phyloP scores from a whole-genome alignment of 2,329 filamentous ascomycete species.

The Ambrosiella cleistominuta region DNA sequence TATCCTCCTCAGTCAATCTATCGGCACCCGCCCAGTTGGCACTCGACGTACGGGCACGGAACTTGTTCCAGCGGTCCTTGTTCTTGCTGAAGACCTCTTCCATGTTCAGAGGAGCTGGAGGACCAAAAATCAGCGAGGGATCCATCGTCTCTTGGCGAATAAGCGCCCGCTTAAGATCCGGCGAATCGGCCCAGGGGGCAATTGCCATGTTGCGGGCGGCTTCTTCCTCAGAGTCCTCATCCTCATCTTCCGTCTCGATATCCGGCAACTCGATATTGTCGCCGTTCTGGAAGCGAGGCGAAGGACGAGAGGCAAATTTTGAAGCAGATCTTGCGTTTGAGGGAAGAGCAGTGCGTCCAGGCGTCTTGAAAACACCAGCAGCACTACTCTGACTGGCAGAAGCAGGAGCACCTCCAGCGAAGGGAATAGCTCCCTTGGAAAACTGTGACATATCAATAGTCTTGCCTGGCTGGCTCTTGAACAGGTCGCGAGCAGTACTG shows the following conservation, averaged over 20 bases:
- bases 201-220: constrained; percentile 8
- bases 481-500: constrained; percentile 36
- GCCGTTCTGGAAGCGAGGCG: constrained; percentile 72
- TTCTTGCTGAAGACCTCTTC: constrained; percentile 90
- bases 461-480: constrained; percentile 46
- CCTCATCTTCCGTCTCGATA: constrained; percentile 86
- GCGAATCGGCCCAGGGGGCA: constrained; percentile 71
- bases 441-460: constrained; percentile 70
- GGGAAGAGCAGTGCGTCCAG: constrained; percentile 32
- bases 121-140: constrained; percentile 72
- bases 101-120: constrained; percentile 75
- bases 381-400: constrained; percentile 22
- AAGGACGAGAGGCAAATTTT: constrained; percentile 47
- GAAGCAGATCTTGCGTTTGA: constrained; percentile 35
- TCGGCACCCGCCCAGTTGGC: constrained; percentile 86
- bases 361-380: constrained; percentile 47
- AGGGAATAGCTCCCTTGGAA: constrained; percentile 76
- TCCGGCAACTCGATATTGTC: constrained; percentile 86
- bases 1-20: constrained; percentile 70
- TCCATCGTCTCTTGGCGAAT: constrained; percentile 72
- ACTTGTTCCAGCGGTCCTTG: constrained; percentile 70
- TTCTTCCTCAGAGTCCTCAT: constrained; percentile 42
- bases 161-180: constrained; percentile 59
- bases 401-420: constrained; percentile 36
- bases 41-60: constrained; percentile 78